A percentile compares a stretch with the other conserved stretches of the same genome.
Conservation (phyloP, 169 alveolate species). For the Condylostoma magnum region DNA sequence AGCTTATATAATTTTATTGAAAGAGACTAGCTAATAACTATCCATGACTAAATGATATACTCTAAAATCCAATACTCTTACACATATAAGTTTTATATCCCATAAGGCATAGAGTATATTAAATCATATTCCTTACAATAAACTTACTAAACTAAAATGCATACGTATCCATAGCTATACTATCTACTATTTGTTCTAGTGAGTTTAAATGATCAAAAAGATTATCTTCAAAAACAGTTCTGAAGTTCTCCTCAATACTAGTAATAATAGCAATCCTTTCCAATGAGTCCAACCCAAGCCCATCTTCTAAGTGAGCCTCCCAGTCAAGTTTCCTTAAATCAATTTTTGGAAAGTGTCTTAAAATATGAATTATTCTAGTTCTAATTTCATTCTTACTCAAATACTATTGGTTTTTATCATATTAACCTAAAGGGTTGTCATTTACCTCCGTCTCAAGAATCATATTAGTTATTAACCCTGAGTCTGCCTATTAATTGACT, state of each 20-base stretch:
- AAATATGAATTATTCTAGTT: slow-evolving; percentile 46
- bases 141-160: slow-evolving; percentile 12
- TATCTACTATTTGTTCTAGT: slow-evolving; percentile 38
- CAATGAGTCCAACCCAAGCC: slow-evolving; percentile 57
- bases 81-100: too few species aligned
- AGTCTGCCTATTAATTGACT: not conserved
- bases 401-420: not conserved
- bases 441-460: not conserved
- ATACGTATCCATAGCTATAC: slow-evolving; percentile 28
- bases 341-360: slow-evolving; percentile 36
- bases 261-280: slow-evolving; percentile 58
- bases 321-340: slow-evolving; percentile 53
- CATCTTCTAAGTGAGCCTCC: slow-evolving; percentile 39
- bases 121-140: too few species aligned
- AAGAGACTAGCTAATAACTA: too few species aligned
- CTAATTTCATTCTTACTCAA: slow-evolving; percentile 10
- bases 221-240: slow-evolving; percentile 60
- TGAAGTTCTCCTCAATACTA: slow-evolving; percentile 62
- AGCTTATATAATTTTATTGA: too few species aligned
- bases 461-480: not conserved
- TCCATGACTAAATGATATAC: too few species aligned
- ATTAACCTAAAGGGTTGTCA: slow-evolving; percentile 28
- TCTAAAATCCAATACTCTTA: too few species aligned
- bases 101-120: too few species aligned
- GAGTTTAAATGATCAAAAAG: slow-evolving; percentile 60